Evolutionary conservation across 2,329 filamentous ascomycete genomes (phyloP).

Genomic region (Reticulascus tulasneorum): DNA sequence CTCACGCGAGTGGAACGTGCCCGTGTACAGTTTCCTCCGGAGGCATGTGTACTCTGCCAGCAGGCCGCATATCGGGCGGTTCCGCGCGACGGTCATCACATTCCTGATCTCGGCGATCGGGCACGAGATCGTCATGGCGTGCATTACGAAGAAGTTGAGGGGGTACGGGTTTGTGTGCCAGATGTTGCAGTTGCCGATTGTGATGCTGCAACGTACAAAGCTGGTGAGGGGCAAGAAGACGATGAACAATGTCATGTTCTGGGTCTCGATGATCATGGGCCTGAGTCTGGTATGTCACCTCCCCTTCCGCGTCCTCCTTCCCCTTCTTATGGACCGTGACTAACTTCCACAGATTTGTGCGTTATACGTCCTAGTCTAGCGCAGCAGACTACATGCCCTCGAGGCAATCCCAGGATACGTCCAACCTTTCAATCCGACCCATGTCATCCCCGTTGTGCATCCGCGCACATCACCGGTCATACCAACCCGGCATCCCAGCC

Average conservation of each 20-base stretch:
- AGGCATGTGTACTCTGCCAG: conserved; percentile 90
- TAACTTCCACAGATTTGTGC: conserved; percentile 43
- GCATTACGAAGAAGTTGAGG: conserved; percentile 93
- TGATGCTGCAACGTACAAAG: conserved; percentile 79
- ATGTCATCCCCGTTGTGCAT: too few species aligned
- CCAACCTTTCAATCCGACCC: too few species aligned
- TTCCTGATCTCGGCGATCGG: conserved; percentile 86
- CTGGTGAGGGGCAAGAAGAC: conserved; percentile 72
- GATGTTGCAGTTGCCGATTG: conserved; percentile 95
- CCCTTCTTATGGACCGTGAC: conserved; percentile 1
- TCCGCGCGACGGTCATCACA: conserved; percentile 79
- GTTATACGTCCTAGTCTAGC: conserved; percentile 46
- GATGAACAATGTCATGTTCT: conserved; percentile 86
- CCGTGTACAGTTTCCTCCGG: conserved; percentile 91
- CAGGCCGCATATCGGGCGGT: conserved; percentile 69
- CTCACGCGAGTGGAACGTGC: conserved; percentile 94
- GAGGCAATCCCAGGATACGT: too few species aligned
- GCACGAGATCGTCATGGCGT: conserved; percentile 95
- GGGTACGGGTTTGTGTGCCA: conserved; percentile 92
- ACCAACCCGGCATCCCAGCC: too few species aligned
- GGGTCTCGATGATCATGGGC: conserved; percentile 87
- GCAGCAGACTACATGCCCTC: too few species aligned
- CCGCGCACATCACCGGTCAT: too few species aligned
- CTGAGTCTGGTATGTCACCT: conserved; percentile 64
- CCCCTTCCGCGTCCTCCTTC: conserved; percentile 11